These are phyloP conservation scores for Urtica urens DNA, from an alignment of 306 rosid species.

Conservation along the genomic window DNA sequence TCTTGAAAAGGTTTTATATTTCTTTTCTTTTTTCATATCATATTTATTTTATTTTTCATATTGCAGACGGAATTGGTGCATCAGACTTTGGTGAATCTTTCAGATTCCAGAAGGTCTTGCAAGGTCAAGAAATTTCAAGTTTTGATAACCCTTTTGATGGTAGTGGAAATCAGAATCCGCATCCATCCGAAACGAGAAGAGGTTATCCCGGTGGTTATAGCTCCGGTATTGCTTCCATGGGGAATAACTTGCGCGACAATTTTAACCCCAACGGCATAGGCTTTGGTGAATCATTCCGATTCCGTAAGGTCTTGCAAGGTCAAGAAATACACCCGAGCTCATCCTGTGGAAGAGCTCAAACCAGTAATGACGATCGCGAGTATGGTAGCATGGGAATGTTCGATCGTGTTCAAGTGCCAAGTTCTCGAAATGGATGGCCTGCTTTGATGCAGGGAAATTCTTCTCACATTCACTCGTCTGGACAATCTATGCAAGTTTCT, in stretches of 20 bases:
- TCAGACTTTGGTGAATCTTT: constrained; percentile 91
- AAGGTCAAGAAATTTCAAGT: constrained; percentile 99
- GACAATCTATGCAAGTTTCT: constrained; percentile 53
- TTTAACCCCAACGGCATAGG: constrained; percentile 45
- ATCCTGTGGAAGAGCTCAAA: constrained; percentile 45
- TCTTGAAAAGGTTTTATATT: too few relatives aligned
- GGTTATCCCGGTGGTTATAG: constrained; percentile 46
- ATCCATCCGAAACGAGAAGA: constrained; percentile 52
- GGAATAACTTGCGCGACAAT: constrained; percentile 39
- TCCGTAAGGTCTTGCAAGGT: constrained; percentile 99
- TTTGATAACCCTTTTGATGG: constrained; percentile 50
- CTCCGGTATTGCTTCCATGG: constrained; percentile 41
- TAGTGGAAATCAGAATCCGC: constrained; percentile 32
- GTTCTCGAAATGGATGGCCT: constrained; percentile 56
- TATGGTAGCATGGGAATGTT: constrained; percentile 45
- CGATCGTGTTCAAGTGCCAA: constrained; percentile 41
- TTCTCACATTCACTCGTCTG: constrained; percentile 32
- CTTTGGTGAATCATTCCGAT: constrained; percentile 74
- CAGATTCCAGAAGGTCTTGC: constrained; percentile 99
- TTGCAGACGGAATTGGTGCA: constrained; percentile 70
- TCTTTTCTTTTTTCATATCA: background rate
- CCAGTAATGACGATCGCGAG: constrained; percentile 29
- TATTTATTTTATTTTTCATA: background rate
- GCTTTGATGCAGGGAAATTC: constrained; percentile 29
- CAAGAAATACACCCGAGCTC: constrained; percentile 88